Evolutionary conservation across 2,329 filamentous ascomycete species (phyloP).

Genomic region (Aspergillus chevalieri): DNA sequence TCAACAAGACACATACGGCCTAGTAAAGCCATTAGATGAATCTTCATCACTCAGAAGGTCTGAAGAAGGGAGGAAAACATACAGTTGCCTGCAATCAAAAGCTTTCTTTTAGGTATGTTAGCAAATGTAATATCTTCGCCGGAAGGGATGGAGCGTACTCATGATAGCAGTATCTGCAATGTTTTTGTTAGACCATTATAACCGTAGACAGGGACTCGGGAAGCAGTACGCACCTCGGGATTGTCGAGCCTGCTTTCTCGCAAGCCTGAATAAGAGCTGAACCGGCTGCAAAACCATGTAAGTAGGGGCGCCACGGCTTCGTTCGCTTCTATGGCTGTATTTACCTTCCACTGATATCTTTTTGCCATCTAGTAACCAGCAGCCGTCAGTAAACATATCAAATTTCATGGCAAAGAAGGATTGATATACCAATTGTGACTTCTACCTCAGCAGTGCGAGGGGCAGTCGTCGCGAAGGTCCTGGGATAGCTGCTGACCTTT

Average conservation of each 20-base stretch:
- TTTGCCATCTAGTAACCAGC: conserved; percentile 68
- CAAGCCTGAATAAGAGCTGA: conserved; percentile 98
- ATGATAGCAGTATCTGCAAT: conserved; percentile 88
- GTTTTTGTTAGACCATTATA: conserved; percentile 27
- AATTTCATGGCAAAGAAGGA: conserved; percentile 36
- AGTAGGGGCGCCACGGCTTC: conserved; percentile 14
- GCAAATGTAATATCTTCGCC: conserved; percentile 15
- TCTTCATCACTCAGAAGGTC: background rate
- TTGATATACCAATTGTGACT: conserved; percentile 77
- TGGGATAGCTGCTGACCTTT: conserved; percentile 52
- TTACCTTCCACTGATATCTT: conserved; percentile 96
- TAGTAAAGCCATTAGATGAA: conserved; percentile 14
- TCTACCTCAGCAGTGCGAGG: conserved; percentile 85
- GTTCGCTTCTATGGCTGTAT: conserved; percentile 1
- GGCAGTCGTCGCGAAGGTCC: conserved; percentile 75
- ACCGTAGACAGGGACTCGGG: background rate
- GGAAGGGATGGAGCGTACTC: conserved; percentile 57
- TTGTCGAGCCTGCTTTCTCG: conserved; percentile 87
- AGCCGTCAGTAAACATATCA: conserved; percentile 47
- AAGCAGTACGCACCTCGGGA: conserved; percentile 62
- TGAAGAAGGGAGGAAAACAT: conserved; percentile 9
- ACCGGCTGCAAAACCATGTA: conserved; percentile 58
- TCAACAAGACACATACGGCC: conserved; percentile 96
- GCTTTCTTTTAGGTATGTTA: conserved; percentile 58
- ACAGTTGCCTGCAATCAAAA: conserved; percentile 99